phyloP scores from a whole-genome alignment of 495 filamentous ascomycete genomes.

The Venustampulla echinocandica region DNA sequence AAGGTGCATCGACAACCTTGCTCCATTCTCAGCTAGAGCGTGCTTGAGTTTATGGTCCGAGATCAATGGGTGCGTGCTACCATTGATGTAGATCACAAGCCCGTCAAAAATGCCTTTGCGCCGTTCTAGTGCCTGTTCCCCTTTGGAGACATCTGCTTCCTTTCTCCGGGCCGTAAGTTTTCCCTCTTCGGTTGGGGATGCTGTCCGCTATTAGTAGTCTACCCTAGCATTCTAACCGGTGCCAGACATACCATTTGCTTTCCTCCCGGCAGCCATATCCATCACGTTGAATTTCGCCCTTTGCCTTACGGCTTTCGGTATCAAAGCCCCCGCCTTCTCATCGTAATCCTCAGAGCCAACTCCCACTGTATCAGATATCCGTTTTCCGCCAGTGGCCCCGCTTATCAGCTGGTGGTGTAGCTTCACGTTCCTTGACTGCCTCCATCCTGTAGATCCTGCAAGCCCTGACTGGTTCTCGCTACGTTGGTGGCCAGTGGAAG shows the following conservation, averaged over 20 bases:
- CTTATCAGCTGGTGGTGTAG: constrained; percentile 56
- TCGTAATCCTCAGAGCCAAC: constrained; percentile 40
- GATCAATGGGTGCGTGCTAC: constrained; percentile 69
- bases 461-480: constrained; percentile 56
- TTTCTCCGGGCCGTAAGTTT: constrained; percentile 25
- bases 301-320: constrained; percentile 34
- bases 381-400: constrained; percentile 38
- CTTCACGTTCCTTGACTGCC: constrained; percentile 56
- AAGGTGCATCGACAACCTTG: constrained; percentile 54
- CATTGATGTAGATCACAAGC: constrained; percentile 77
- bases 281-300: constrained; percentile 32
- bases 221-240: background rate
- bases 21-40: constrained; percentile 67
- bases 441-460: constrained; percentile 57
- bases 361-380: constrained; percentile 51
- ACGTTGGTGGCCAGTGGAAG: constrained; percentile 71
- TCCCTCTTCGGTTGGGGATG: constrained; percentile 23
- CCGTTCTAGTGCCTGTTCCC: constrained; percentile 16
- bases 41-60: constrained; percentile 83
- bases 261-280: constrained; percentile 35
- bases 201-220: constrained; percentile 3
- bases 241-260: too few relatives aligned
- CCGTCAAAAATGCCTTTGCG: constrained; percentile 49
- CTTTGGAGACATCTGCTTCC: constrained; percentile 28
- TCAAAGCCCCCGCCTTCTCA: constrained; percentile 35